Base-by-base conservation (phyloP, 2,329 filamentous ascomycete species). In the Epichloe amarillans region DNA sequence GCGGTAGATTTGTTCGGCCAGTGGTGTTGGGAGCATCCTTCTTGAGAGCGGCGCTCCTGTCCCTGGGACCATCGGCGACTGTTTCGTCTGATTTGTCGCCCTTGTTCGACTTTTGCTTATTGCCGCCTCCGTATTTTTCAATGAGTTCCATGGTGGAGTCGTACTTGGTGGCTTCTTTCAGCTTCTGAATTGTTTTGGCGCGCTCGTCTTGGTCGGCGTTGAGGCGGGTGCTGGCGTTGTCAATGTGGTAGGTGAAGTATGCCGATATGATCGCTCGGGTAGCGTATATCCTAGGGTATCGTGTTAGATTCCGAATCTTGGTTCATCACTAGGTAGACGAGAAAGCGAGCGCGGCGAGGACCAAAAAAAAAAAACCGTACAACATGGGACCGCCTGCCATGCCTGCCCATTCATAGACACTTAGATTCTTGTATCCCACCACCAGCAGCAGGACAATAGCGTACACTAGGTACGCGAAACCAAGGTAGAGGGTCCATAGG, bases 111-210 rank as follows among this genome's bases (percentile, higher is more conserved):
- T 23, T 50, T 37, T 40, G 44, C 19, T 72, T 70, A 60, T 74
- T 70, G 54, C 83, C 80, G 10, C 81, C 86, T 37, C 89, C 90
- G 65, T 98, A 98, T 61, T 97, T 98, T 61, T 97, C 88, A 11
- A 98, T 78, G 53, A 98, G 70, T 64, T 96, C 82, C 61, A 94
- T 81, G 1, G 93, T 98, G 35, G 90, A 93, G 67, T 97, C 88
- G 70, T 96, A 98, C 66, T 87, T 95, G 36, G 93, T 98, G 26
- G 90, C 90, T 52, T 85, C 83, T 69, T 98, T 98, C 55, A 98
- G 80, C 68, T 90, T 90, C 64, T 95, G 85, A 57, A 98, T 97
- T 2, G 90, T 95, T 59, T 82, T 82, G 53, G 86, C 81, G 50
- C 91, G 82, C 66, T 96, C 86, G 50, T 81, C 79, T 60, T 90